Evolutionary conservation across 768 basidiomycete genomes (phyloP), one percentile per base, ranked within the genome.

Genomic region (Lanmaoa pseudosensibilis): DNA sequence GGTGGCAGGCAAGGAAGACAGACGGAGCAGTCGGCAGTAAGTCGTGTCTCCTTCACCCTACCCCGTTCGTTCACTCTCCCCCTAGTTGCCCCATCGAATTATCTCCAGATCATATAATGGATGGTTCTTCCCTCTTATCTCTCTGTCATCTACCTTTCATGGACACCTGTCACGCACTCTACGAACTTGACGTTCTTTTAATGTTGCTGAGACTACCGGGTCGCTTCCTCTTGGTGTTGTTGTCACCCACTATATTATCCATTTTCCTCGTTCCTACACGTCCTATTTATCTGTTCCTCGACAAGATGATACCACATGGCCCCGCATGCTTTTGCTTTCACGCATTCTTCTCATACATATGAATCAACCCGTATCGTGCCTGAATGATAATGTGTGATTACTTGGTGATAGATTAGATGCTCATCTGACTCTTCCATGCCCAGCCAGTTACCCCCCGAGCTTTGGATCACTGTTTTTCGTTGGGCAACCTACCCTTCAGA

Each of bases 1-100:
- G 92, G 92, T 94, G 92, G 92, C 91, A 92, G 66, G 89, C 91
- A 36, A 85, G 75, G 67, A 94, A 89, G 73, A 64, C 78, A 18
- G 92, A 94, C 69, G 92, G 90, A 50, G 69, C 77, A 43, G 67
- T 83, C 61, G 90, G 90, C 77, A 92, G 90, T 92, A 70, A 74
- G 90, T 85, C 1, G 4, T 32, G 2, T 51, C 37, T 37, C 15
- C n/a, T 46, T 44, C 40, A 12, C 18, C 38, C 37, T 16, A 19
- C 18, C 44, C 30, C 50, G 19, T 48, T 58, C 33, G 30, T 55
- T 67, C 40, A 65, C 51, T 43, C 57, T 49, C 25, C 55, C 50
- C 48, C 52, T 69, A 92, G 89, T 92, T 69, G 89, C 88, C 52
- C 90, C 90, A 55, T 91, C 90, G 60, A 92, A 92, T 74, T 92